Conservation (phyloP, 2,329 filamentous ascomycete genomes). For the Emergomyces pasteurianus region DNA sequence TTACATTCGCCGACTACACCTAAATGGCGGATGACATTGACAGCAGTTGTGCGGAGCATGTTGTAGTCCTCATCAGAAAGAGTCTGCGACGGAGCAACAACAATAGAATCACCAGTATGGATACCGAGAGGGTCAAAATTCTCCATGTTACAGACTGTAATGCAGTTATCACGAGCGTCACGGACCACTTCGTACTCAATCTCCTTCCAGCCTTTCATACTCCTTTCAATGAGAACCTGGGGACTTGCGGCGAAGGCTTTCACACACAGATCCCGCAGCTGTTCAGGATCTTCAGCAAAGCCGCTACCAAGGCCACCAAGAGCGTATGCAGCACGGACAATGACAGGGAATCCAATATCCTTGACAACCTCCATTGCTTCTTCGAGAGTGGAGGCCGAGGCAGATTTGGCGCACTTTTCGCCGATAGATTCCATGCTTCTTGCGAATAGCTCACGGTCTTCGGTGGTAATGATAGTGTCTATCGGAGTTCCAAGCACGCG, state of each 20-base stretch:
- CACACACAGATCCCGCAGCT: conserved; percentile 78
- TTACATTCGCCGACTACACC: conserved; percentile 98
- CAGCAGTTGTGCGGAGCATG: conserved; percentile 92
- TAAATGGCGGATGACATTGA: conserved; percentile 93
- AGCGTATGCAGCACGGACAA: conserved; percentile 91
- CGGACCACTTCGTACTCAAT: conserved; percentile 98
- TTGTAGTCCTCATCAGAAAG: conserved; percentile 97
- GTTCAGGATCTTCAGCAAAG: conserved; percentile 76
- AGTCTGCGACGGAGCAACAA: conserved; percentile 93
- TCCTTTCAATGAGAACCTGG: conserved; percentile 90
- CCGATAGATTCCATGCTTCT: conserved; percentile 97
- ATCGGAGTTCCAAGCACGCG: conserved; percentile 93
- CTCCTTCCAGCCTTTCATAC: conserved; percentile 99
- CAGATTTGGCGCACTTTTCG: conserved; percentile 95
- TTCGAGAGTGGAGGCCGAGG: conserved; percentile 75
- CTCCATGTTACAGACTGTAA: conserved; percentile 99
- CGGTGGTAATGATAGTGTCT: conserved; percentile 95
- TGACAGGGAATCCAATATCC: conserved; percentile 89
- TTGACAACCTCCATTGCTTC: conserved; percentile 84
- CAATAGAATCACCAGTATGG: conserved; percentile 95
- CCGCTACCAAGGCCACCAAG: conserved; percentile 90
- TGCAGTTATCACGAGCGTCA: conserved; percentile 93
- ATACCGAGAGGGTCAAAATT: conserved; percentile 98
- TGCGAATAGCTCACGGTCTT: conserved; percentile 94
- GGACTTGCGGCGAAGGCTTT: conserved; percentile 93